phyloP scores from a whole-genome alignment of 163 green algal genomes.

The Scenedesmus sp. region DNA sequence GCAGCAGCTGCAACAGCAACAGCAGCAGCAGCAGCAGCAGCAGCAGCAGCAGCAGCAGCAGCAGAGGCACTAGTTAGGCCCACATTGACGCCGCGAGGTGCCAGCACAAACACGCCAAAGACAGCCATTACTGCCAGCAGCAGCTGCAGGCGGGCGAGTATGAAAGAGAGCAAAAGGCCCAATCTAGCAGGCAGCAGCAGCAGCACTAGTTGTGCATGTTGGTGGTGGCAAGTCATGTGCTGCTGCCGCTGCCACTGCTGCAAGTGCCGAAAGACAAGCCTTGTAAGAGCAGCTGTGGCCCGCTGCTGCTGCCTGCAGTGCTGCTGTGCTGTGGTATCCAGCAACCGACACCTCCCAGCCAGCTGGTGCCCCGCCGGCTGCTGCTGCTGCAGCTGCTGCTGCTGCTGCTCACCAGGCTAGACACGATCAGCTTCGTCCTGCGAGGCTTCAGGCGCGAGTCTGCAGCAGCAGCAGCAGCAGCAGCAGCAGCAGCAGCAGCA shows the following conservation, averaged over 20 bases:
- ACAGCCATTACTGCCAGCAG: constrained; percentile 50
- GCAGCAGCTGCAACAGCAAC: constrained; percentile 51
- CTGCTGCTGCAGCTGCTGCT: background rate
- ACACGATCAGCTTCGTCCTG: constrained; percentile 50
- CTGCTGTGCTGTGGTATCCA: too few species aligned
- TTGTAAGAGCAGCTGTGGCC: too few species aligned
- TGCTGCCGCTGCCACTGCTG: too few species aligned
- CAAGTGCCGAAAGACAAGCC: too few species aligned
- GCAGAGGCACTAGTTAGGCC: constrained; percentile 8
- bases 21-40: constrained; percentile 8
- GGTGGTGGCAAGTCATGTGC: too few species aligned
- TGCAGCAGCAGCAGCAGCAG: constrained; percentile 7
- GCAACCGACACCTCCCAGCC: too few species aligned
- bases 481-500: background rate
- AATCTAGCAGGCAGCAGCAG: background rate
- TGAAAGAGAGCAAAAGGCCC: background rate
- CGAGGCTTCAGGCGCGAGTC: constrained; percentile 34
- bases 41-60: constrained; percentile 55
- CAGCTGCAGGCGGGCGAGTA: constrained; percentile 43
- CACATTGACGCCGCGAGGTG: constrained; percentile 61
- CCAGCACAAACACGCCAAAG: constrained; percentile 57
- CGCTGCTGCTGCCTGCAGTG: background rate
- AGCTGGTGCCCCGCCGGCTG: too few species aligned
- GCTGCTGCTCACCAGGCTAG: constrained; percentile 36
- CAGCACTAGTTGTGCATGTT: background rate